A percentile compares a stretch with the other conserved stretches of the same genome.
phyloP scores from a whole-genome alignment of 257 asterid genomes.

The Jacaranda mimosifolia region DNA sequence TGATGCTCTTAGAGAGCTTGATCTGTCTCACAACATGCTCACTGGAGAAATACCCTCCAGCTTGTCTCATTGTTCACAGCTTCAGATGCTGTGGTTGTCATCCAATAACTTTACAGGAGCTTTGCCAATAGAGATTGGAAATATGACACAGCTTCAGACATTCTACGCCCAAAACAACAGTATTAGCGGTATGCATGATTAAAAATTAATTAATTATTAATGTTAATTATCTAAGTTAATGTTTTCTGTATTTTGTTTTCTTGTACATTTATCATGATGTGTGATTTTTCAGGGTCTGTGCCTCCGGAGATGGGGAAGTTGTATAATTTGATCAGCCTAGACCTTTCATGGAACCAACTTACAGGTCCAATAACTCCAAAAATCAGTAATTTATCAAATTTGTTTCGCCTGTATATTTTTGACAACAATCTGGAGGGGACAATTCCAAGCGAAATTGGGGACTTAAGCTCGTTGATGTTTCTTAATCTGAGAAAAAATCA shows the following conservation, averaged over 20 bases:
- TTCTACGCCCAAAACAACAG: conserved; percentile 15
- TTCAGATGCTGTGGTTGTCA: background rate
- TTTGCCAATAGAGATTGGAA: conserved; percentile 17
- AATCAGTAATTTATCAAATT: conserved; percentile 39
- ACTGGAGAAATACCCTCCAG: conserved; percentile 8
- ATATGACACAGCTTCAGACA: background rate
- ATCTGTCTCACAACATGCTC: too few relatives aligned
- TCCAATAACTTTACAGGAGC: background rate
- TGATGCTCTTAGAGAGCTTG: too few relatives aligned
- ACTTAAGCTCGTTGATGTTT: conserved; percentile 33
- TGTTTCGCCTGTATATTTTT: conserved; percentile 34
- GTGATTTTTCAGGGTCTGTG: conserved; percentile 47
- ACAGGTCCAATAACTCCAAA: conserved; percentile 54
- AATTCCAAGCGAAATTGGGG: conserved; percentile 52
- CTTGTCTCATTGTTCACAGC: conserved; percentile 4
- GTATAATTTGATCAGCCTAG: conserved; percentile 37
- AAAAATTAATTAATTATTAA: too few relatives aligned
- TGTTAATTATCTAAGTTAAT: too few relatives aligned
- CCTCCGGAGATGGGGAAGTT: conserved; percentile 54
- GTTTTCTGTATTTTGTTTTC: too few relatives aligned
- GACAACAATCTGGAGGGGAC: conserved; percentile 46
- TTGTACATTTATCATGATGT: too few relatives aligned
- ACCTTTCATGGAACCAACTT: conserved; percentile 52
- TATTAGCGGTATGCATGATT: conserved; percentile 4
- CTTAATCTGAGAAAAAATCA: conserved; percentile 43